A percentile compares a stretch with the other conserved stretches of the same genome.
These are phyloP conservation scores for Lagenidium sp. DNA, from an alignment of 352 stramenopile species.

Conservation along the genomic window DNA sequence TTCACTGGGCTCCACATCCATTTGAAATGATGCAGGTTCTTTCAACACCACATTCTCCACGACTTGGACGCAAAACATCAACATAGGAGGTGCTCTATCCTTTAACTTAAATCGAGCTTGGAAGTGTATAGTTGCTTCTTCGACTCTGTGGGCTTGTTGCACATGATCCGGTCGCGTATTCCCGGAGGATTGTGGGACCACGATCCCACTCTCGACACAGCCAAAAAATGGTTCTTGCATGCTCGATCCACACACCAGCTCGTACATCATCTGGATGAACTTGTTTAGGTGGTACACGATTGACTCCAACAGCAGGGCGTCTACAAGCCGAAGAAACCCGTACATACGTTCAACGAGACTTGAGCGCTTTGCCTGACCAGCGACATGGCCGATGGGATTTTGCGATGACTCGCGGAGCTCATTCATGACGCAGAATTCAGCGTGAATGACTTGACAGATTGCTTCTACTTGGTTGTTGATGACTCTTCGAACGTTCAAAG, in stretches of 20 bases:
- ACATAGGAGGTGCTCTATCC: conserved; percentile 9
- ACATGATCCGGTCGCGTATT: too few relatives aligned
- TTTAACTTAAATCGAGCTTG: conserved; percentile 14
- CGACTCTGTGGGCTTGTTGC: not conserved
- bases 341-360: conserved; percentile 24
- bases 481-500: too few relatives aligned
- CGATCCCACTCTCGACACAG: too few relatives aligned
- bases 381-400: too few relatives aligned
- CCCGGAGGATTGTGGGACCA: too few relatives aligned
- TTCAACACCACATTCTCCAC: conserved; percentile 5
- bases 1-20: conserved; percentile 23
- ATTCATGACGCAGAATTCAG: too few relatives aligned
- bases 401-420: too few relatives aligned
- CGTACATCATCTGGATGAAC: conserved; percentile 21
- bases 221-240: not conserved
- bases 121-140: conserved; percentile 13
- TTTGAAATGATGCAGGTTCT: too few relatives aligned
- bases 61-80: conserved; percentile 10
- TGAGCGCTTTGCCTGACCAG: too few relatives aligned
- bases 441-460: too few relatives aligned
- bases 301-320: conserved; percentile 33
- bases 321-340: conserved; percentile 34
- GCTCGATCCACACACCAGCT: conserved; percentile 21
- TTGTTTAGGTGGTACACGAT: conserved; percentile 25
- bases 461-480: too few relatives aligned